Evolutionary conservation across 768 basidiomycete species (phyloP).

Genomic region (Postia placenta): DNA sequence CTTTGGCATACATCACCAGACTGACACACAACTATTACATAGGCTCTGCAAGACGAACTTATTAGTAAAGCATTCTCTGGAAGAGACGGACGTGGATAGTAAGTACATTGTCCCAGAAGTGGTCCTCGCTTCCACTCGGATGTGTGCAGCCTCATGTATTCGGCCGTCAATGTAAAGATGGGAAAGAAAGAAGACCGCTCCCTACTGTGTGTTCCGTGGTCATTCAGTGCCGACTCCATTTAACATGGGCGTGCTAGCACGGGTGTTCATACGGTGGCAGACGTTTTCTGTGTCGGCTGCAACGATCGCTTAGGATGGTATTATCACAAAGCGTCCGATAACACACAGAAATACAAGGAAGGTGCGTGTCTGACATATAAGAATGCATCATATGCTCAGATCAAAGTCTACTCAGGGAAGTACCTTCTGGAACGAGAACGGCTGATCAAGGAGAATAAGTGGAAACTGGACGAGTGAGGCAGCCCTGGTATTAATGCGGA

Average conservation of each 20-base stretch:
- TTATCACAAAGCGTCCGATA: constrained; percentile 74
- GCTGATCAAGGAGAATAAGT: constrained; percentile 76
- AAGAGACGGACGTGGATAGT: constrained; percentile 78
- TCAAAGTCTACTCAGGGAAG: constrained; percentile 39
- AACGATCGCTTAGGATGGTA: constrained; percentile 78
- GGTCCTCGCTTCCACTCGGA: constrained; percentile 5
- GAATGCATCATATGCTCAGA: background rate
- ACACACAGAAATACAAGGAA: constrained; percentile 82
- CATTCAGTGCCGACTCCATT: background rate
- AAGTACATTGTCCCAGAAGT: constrained; percentile 25
- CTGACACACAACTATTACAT: constrained; percentile 2
- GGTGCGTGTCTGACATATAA: too few relatives aligned
- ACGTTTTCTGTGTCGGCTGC: constrained; percentile 75
- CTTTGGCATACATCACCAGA: constrained; percentile 23
- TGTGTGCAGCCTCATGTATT: constrained; percentile 59
- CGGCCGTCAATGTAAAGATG: constrained; percentile 67
- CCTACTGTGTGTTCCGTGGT: constrained; percentile 44
- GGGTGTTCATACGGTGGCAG: constrained; percentile 76
- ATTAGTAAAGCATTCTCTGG: constrained; percentile 85
- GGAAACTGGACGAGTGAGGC: constrained; percentile 56
- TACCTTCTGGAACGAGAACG: constrained; percentile 78
- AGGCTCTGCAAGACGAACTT: constrained; percentile 80
- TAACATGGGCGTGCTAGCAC: constrained; percentile 48
- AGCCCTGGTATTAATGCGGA: too few relatives aligned
- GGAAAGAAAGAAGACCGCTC: constrained; percentile 71